Evolutionary conservation across 495 filamentous ascomycete genomes (phyloP).

Genomic region (Daldinia childiae): DNA sequence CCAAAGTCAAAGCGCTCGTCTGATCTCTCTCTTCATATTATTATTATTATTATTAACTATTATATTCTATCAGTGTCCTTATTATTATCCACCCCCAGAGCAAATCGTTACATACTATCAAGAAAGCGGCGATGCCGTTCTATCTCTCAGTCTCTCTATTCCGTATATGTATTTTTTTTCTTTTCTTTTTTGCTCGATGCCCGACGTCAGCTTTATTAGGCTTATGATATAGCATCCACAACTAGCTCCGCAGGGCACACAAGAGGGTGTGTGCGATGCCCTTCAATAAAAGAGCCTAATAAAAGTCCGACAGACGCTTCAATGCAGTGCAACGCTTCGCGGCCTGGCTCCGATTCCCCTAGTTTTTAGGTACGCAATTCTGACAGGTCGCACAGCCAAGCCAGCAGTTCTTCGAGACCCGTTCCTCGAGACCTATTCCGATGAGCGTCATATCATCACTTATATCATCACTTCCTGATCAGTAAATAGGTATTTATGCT

Average conservation of each 20-base stretch:
- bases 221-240: constrained; percentile 36
- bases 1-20: constrained; percentile 44
- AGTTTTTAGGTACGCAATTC: constrained; percentile 2
- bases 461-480: constrained; percentile 8
- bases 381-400: constrained; percentile 41
- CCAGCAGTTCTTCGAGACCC: constrained; percentile 25
- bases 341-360: constrained; percentile 6
- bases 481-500: neutral
- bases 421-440: constrained; percentile 14
- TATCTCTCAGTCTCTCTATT: neutral
- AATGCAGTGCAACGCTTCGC: constrained; percentile 36
- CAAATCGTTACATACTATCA: constrained; percentile 8
- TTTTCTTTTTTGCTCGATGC: constrained; percentile 8
- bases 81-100: constrained; percentile 12
- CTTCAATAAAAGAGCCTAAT: constrained; percentile 39
- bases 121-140: neutral
- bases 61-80: constrained; percentile 11
- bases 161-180: neutral
- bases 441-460: constrained; percentile 23
- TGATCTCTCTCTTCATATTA: constrained; percentile 36
- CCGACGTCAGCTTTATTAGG: constrained; percentile 26
- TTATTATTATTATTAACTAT: too few relatives aligned
- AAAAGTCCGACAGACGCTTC: constrained; percentile 34
- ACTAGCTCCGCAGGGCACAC: constrained; percentile 13
- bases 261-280: constrained; percentile 33